Evolutionary conservation across 1,284 basidiomycete genomes (phyloP).

Genomic region (Rhodotorula sp.): DNA sequence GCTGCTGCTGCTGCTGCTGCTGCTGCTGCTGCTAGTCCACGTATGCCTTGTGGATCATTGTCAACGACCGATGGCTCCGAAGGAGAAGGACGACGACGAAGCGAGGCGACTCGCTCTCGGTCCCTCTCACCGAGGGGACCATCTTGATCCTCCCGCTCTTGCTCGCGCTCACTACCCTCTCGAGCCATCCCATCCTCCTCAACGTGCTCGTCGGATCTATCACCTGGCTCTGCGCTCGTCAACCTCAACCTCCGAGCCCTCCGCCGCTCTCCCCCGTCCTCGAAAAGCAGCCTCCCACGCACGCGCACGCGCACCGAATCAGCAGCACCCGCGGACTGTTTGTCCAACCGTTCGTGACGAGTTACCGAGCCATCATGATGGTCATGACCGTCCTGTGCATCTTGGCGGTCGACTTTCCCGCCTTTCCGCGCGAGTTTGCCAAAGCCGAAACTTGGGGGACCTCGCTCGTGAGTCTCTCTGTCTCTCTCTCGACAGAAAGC

Average conservation of each 20-base stretch:
- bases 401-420: constrained; percentile 90
- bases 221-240: background rate
- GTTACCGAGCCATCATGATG: constrained; percentile 94
- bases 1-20: background rate
- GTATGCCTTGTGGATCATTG: constrained; percentile 66
- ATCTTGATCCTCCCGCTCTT: constrained; percentile 73
- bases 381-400: constrained; percentile 87
- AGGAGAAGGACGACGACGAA: constrained; percentile 21
- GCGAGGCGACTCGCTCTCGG: background rate
- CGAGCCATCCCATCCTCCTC: constrained; percentile 60
- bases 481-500: background rate
- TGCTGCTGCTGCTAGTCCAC: constrained; percentile 58
- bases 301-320: background rate
- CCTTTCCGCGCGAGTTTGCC: constrained; percentile 82
- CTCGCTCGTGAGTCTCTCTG: constrained; percentile 65
- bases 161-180: constrained; percentile 73
- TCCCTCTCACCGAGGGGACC: constrained; percentile 58
- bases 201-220: constrained; percentile 55
- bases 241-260: constrained; percentile 9
- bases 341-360: constrained; percentile 64
- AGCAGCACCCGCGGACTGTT: constrained; percentile 22
- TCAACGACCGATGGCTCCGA: constrained; percentile 54
- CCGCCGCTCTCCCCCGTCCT: constrained; percentile 22
- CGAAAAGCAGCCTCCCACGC: background rate
- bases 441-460: constrained; percentile 96